These are phyloP conservation scores for Letharia lupina DNA, from an alignment of 495 filamentous ascomycete species.

Conservation along the genomic window DNA sequence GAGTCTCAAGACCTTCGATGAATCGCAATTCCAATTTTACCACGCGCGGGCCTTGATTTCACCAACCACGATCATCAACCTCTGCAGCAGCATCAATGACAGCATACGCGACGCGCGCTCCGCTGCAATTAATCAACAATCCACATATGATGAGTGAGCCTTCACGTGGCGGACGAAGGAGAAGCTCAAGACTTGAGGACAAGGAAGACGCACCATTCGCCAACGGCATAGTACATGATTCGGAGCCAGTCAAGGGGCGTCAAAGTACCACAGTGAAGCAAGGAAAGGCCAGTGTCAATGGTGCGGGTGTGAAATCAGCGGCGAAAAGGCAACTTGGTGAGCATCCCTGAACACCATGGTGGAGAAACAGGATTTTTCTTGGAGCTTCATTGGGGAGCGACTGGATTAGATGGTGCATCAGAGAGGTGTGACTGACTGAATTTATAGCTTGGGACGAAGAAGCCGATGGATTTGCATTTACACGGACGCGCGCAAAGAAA, in stretches of 20 bases:
- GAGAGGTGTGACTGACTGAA: conserved; percentile 13
- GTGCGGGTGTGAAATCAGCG: conserved; percentile 18
- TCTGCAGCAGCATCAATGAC: conserved; percentile 29
- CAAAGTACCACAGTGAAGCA: conserved; percentile 26
- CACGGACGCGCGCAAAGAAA: conserved; percentile 41
- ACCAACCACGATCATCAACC: not conserved
- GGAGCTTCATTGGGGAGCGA: not conserved
- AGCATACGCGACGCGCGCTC: conserved; percentile 30
- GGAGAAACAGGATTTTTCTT: not conserved
- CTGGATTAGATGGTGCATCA: not conserved
- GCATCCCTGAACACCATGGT: conserved; percentile 19
- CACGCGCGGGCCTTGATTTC: conserved; percentile 4
- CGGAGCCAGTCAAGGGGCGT: conserved; percentile 18
- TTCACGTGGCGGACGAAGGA: conserved; percentile 26
- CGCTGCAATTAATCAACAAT: conserved; percentile 28
- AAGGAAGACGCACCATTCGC: conserved; percentile 29
- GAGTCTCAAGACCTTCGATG: not conserved
- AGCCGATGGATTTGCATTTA: conserved; percentile 47
- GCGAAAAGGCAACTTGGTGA: conserved; percentile 42
- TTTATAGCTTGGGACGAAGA: conserved; percentile 45
- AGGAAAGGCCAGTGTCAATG: conserved; percentile 24
- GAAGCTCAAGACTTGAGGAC: conserved; percentile 37
- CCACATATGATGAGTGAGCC: conserved; percentile 29
- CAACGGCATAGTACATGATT: conserved; percentile 20
- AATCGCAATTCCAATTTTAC: not conserved